phyloP scores from a whole-genome alignment of 805 yeast species.

The Candida incommunis region DNA sequence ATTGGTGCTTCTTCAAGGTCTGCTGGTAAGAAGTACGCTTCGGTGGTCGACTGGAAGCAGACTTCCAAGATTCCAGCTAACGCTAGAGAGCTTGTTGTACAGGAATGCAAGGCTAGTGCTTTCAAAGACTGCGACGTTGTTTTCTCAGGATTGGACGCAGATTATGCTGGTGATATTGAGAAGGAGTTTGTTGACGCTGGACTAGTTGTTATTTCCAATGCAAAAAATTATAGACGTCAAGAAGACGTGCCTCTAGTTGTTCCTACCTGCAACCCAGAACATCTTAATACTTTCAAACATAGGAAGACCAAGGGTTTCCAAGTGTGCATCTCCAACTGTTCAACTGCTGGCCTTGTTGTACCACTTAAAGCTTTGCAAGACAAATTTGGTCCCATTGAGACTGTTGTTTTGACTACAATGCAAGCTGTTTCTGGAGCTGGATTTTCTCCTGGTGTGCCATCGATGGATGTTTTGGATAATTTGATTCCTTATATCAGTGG shows the following conservation, averaged over 20 bases:
- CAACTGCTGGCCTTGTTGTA: slow-evolving; percentile 95
- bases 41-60: slow-evolving; percentile 92
- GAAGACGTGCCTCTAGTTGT: slow-evolving; percentile 83
- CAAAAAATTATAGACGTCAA: slow-evolving; percentile 87
- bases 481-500: slow-evolving; percentile 90
- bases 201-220: slow-evolving; percentile 78
- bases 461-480: slow-evolving; percentile 89
- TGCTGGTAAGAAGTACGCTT: slow-evolving; percentile 76
- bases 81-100: slow-evolving; percentile 50
- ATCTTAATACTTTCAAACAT: slow-evolving; percentile 48
- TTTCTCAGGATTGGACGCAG: slow-evolving; percentile 89
- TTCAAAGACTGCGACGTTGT: slow-evolving; percentile 88
- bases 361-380: slow-evolving; percentile 92
- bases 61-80: slow-evolving; percentile 62
- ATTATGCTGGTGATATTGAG: slow-evolving; percentile 87
- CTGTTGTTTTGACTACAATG: slow-evolving; percentile 77
- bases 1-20: slow-evolving; percentile 91
- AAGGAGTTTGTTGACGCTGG: slow-evolving; percentile 72
- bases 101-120: slow-evolving; percentile 60
- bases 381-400: slow-evolving; percentile 77
- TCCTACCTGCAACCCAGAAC: slow-evolving; percentile 90
- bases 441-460: slow-evolving; percentile 93
- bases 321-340: slow-evolving; percentile 93
- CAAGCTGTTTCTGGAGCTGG: slow-evolving; percentile 99
- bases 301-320: slow-evolving; percentile 56